Base-by-base conservation (phyloP, 2,329 filamentous ascomycete genomes). In the Cladophialophora chaetospira region DNA sequence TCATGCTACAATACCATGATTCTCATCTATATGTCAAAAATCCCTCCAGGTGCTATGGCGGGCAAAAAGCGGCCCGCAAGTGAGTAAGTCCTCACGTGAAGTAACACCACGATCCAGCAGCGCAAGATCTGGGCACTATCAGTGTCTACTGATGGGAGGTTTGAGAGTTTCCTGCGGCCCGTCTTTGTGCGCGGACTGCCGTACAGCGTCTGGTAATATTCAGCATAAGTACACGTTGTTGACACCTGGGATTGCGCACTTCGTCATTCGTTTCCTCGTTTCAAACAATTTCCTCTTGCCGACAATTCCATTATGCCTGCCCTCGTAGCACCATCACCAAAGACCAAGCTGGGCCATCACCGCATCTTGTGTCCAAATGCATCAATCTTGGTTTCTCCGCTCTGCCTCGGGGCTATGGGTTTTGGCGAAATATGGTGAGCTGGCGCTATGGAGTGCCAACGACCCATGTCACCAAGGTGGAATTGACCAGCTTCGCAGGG, bases 321-420 rank as follows among this genome's bases (percentile, higher is more conserved):
- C 25, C 9, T 46, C 17, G 26, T 53, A n/a, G 36, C 48, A 68
- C 71, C 29, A 68, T 69, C 6, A 62, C 67, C 61, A 68, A 72
- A 50, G 43, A 74, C 69, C 53, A 70, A 74, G 5, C 73, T 83
- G 50, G 81, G 79, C 38, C 77, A 75, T 64, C 79, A 82, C 65
- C 75, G 80, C 17, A 69, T 81, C 15, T 74, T 83, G 5, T 74
- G 79, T 4, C 77, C 79, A 6, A 75, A 74, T 1, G 80, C 79
- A 0, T 78, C 75, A n/a, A 72, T 83, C 5, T 74, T 77, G 36
- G 80, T 83, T 13, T 79, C 75, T n/a, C 80, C 80, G 23, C 68
- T 83, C 65, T 82, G 79, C 52, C 71, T 82, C 1, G 80, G 79
- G 21, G 73, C 75, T 1, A 82, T 82, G 79, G 81, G 77, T 66